Evolutionary conservation across 192 early-diverging fungal genomes (phyloP).

Genomic region (Umbelopsis ramanniana): DNA sequence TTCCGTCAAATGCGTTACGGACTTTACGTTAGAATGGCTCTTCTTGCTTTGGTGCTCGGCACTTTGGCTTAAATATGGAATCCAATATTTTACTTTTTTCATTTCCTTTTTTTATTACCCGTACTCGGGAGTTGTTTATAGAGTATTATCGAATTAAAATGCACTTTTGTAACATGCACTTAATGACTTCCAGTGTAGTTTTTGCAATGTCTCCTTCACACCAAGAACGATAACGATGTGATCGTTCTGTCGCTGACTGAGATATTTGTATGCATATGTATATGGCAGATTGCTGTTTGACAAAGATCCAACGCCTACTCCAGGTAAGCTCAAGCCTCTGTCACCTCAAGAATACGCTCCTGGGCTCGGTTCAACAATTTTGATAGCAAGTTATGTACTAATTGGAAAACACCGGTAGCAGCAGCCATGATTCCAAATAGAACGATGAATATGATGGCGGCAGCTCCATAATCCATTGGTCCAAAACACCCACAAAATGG

Average conservation of each 20-base stretch:
- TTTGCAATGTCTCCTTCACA: too few relatives aligned
- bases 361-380: background rate
- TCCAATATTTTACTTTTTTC: background rate
- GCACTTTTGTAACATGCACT: conserved; percentile 1
- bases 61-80: conserved; percentile 32
- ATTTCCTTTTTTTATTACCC: conserved; percentile 6
- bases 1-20: conserved; percentile 99
- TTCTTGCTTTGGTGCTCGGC: conserved; percentile 84
- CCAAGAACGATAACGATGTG: too few relatives aligned
- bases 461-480: background rate
- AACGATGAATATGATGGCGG: background rate
- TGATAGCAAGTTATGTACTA: conserved; percentile 1
- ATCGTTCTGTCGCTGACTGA: too few relatives aligned
- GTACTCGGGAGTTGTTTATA: background rate
- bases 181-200: background rate
- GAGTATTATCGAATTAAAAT: conserved; percentile 19
- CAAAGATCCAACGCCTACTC: too few relatives aligned
- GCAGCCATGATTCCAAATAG: background rate
- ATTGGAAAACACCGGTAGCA: background rate
- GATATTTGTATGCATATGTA: too few relatives aligned
- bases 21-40: conserved; percentile 97
- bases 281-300: too few relatives aligned
- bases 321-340: background rate
- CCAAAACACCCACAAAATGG: background rate
- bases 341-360: conserved; percentile 11